Percentiles rank a stretch among this genome's conserved stretches.
These are phyloP conservation scores for Bipolaris sorokiniana DNA, from an alignment of 2,329 filamentous ascomycete genomes.

Conservation along the genomic window DNA sequence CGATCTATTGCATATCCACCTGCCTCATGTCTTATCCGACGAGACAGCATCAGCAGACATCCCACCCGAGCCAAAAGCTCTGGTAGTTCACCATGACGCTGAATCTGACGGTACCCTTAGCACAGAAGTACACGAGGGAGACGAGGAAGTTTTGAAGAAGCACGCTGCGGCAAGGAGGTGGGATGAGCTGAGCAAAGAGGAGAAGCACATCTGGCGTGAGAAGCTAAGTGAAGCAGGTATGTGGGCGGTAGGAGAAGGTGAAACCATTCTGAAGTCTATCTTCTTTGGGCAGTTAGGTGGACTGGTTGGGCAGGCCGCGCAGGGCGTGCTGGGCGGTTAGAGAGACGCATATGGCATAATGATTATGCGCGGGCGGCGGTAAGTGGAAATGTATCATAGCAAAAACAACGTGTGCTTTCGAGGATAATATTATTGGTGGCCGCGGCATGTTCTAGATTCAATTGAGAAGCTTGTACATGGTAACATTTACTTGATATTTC, in stretches of 20 bases:
- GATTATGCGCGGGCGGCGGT: constrained; percentile 8
- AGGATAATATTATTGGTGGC: constrained; percentile 6
- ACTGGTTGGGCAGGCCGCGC: constrained; percentile 53
- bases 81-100: constrained; percentile 51
- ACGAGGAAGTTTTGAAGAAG: constrained; percentile 44
- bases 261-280: constrained; percentile 76
- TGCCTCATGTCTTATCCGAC: constrained; percentile 19
- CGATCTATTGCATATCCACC: constrained; percentile 42
- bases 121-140: constrained; percentile 49
- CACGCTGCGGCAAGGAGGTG: constrained; percentile 65
- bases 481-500: constrained; percentile 1
- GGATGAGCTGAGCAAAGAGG: constrained; percentile 70
- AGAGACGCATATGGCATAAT: not conserved
- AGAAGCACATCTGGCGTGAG: constrained; percentile 72
- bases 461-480: not conserved
- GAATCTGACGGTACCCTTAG: constrained; percentile 48
- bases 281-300: constrained; percentile 76
- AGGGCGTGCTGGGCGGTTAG: constrained; percentile 37
- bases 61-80: constrained; percentile 42
- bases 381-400: constrained; percentile 19
- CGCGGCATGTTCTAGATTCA: not conserved
- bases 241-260: constrained; percentile 80
- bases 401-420: constrained; percentile 6
- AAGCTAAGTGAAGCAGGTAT: constrained; percentile 72
- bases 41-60: constrained; percentile 1